Base-by-base conservation (phyloP, 2,329 filamentous ascomycete species). In the Pseudogymnoascus sp. region DNA sequence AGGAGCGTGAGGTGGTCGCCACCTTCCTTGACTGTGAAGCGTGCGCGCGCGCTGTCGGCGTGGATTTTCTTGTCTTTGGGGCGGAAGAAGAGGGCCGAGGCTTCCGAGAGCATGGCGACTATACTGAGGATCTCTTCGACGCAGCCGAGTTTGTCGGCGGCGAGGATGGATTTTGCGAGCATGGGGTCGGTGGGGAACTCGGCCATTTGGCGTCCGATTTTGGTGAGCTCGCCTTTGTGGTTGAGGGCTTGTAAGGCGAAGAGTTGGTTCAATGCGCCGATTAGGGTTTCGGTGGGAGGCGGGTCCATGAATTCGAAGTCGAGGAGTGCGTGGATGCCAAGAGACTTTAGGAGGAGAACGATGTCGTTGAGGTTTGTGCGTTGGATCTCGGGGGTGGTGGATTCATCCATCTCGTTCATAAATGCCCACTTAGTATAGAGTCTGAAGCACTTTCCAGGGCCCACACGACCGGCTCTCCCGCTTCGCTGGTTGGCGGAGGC, bases 51-150 rank as follows among this genome's bases (percentile, higher is more conserved):
- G 66, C 89, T 91, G 75, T 99, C 93, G 11, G 95, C 95, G 71
- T 97, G 91, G 29, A 97, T 88, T 75, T 96, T 96, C 80, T 97
- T 97, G 77, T 99, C 93, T 73, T 97, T 96, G 18, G 95, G 93
- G 0, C 92, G 84, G 81, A 96, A 96, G 80, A 97, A 99, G 4
- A 99, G 83, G 0, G 92, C 88, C 3, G 88, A 91, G 1, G 90
- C 86, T 77, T 97, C 95, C 66, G 89, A 86, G 0, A 97, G 83
- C 90, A 97, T 96, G 45, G 93, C 86, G n/a, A 97, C 91, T 60
- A 97, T 91, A 0, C 90, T 92, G 14, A 99, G 79, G 0, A 97
- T 86, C 76, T 99, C 95, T 65, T 96, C 91, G 0, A 96, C 91
- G 70, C 93, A 97, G n/a, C 90, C 90, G 68, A 93, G 89, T 69